These are phyloP conservation scores for Hypericum perforatum DNA, from an alignment of 345 rosid genomes.

Conservation along the genomic window DNA sequence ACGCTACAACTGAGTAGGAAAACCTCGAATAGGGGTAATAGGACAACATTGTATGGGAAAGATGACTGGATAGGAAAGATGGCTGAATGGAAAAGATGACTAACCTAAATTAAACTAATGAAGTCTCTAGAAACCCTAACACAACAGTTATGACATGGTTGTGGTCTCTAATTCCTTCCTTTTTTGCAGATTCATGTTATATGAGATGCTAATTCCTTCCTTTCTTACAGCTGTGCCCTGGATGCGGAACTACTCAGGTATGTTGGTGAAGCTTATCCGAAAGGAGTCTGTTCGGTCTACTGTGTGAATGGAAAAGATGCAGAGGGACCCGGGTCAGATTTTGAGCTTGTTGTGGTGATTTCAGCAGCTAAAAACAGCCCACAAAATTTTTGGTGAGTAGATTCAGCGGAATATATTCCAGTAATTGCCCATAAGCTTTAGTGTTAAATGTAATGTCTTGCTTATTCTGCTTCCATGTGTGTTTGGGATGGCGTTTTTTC, in stretches of 20 bases:
- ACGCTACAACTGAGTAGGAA: too few relatives aligned
- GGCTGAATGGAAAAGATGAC: too few relatives aligned
- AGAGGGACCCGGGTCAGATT: constrained; percentile 77
- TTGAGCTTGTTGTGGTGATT: constrained; percentile 82
- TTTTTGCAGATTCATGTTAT: background rate
- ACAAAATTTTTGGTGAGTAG: constrained; percentile 81
- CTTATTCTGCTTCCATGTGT: too few relatives aligned
- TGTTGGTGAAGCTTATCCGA: constrained; percentile 83
- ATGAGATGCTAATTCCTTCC: constrained; percentile 5
- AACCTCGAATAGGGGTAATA: too few relatives aligned
- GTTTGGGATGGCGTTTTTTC: background rate
- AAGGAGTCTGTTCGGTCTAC: constrained; percentile 74
- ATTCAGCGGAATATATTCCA: constrained; percentile 5
- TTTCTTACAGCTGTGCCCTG: constrained; percentile 54
- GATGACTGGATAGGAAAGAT: too few relatives aligned
- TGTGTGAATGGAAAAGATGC: constrained; percentile 68
- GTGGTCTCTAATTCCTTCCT: background rate
- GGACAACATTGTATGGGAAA: too few relatives aligned
- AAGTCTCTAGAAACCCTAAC: too few relatives aligned
- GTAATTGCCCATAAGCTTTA: background rate
- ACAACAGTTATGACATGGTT: too few relatives aligned
- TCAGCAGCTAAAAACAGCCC: constrained; percentile 82
- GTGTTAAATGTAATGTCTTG: too few relatives aligned
- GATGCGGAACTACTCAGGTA: constrained; percentile 81
- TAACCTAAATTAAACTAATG: too few relatives aligned